Base-by-base conservation (phyloP, 2,329 filamentous ascomycete genomes). In the Biscogniauxia sp. region DNA sequence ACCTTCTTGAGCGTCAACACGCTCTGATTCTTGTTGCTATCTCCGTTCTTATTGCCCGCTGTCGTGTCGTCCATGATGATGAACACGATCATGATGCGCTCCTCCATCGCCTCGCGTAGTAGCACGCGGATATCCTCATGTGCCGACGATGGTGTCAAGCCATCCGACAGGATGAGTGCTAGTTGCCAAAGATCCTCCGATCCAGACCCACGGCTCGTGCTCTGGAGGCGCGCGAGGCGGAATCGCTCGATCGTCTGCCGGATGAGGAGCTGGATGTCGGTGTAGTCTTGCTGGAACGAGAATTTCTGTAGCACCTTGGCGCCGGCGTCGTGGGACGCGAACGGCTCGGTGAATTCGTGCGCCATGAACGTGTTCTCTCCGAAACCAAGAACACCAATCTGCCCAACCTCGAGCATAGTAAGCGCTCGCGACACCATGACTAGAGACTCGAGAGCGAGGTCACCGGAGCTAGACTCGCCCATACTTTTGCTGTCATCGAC, bases 81-180 rank as follows among this genome's bases (percentile, higher is more conserved):
- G 75, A 99, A 99, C 5, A 99, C 94, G 64, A 98, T 88, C 92
- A 99, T 97, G 73, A 99, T 96, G 17, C 93, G 84, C 77, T 97
- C 92, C 75, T 97, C 93, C 71, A 93, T 88, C 0, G 95, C 94
- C 76, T 94, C 89, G 9, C 95, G 84, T 11, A 99, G 87, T 20
- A 98, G 82, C 5, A 92, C 82, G 17, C 91, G 85, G 67, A 99
- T 93, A 5, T 86, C 83, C 19, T 93, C 91, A 74, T 98, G 94
- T 54, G 93, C 89, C 1, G 82, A 80, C 45, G 84, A 87, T 56
- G 96, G 92, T 67, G 93, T 97, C 23, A 98, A 86, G 8, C 96
- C 95, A 70, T 99, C 95, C 0, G 92, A 96, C 57, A 99, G 88
- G 65, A 99, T 91, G 55, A 99, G 83, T 65, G 95, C 89, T 9